Evolutionary conservation across 805 yeast species (phyloP).

Genomic region (Lipomyces mesembrius): DNA sequence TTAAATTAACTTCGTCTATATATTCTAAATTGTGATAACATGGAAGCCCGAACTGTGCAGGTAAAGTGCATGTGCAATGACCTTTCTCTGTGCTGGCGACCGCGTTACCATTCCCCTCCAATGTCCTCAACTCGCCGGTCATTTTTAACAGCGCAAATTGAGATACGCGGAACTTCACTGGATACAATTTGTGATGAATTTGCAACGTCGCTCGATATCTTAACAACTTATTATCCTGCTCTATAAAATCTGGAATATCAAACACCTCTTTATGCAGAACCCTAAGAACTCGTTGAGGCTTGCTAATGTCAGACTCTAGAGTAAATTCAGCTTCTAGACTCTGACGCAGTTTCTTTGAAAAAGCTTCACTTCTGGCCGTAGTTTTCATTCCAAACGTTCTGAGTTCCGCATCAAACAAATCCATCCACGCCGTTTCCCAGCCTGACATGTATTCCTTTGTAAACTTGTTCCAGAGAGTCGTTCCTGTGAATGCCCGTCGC

Average conservation of each 20-base stretch:
- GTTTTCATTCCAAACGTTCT: slow-evolving; percentile 4
- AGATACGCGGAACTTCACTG: slow-evolving; percentile 3
- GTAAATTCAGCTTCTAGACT: background rate
- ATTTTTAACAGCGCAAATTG: background rate
- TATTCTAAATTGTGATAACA: background rate
- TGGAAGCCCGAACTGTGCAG: slow-evolving; percentile 2
- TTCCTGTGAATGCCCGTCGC: background rate
- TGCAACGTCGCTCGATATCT: background rate
- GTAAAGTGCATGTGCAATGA: background rate
- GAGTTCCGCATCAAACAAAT: background rate
- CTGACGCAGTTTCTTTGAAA: background rate
- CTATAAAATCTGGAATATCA: slow-evolving; percentile 5
- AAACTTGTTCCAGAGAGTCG: background rate
- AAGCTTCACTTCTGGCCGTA: slow-evolving; percentile 1
- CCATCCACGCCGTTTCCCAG: slow-evolving; percentile 3
- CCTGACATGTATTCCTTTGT: slow-evolving; percentile 4
- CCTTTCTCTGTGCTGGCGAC: background rate
- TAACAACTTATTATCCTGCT: background rate
- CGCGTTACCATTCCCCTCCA: slow-evolving; percentile 1
- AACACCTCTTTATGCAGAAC: background rate
- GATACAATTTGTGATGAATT: background rate
- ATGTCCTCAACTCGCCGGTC: background rate
- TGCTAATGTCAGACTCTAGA: background rate
- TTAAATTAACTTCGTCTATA: background rate
- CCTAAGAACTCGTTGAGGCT: background rate